phyloP scores from a whole-genome alignment of 2,329 filamentous ascomycete genomes.

The Fusarium siculi region DNA sequence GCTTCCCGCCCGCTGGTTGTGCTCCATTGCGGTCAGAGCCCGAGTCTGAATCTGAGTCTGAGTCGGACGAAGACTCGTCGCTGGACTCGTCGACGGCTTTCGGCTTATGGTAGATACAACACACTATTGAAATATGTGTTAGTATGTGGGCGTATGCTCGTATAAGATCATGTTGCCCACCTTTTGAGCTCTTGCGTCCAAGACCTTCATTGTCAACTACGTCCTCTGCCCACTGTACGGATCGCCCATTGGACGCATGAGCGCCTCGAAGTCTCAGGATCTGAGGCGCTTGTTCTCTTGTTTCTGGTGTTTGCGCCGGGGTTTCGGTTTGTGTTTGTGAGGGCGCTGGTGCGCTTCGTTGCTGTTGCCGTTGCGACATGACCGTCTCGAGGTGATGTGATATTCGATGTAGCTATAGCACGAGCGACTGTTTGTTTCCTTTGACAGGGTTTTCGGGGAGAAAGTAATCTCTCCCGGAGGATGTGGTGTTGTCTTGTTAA shows the following conservation, averaged over 20 bases:
- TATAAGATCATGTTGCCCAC: slow-evolving; percentile 57
- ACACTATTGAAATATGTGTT: slow-evolving; percentile 68
- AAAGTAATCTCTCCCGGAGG: not conserved
- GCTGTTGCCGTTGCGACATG: slow-evolving; percentile 50
- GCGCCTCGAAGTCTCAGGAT: slow-evolving; percentile 65
- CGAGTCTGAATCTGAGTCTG: slow-evolving; percentile 64
- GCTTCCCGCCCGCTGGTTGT: slow-evolving; percentile 50
- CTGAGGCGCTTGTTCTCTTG: slow-evolving; percentile 46
- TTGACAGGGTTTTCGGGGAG: not conserved
- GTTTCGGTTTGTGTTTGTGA: slow-evolving; percentile 51
- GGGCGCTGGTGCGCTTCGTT: slow-evolving; percentile 43
- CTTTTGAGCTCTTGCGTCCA: slow-evolving; percentile 94
- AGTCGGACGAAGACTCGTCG: slow-evolving; percentile 70
- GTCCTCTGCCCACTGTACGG: slow-evolving; percentile 91
- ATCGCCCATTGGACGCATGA: slow-evolving; percentile 60
- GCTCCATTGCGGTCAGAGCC: slow-evolving; percentile 45
- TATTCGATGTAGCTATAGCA: not conserved
- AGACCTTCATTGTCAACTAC: slow-evolving; percentile 96
- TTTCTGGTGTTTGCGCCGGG: slow-evolving; percentile 42
- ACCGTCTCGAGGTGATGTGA: not conserved
- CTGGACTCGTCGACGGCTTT: slow-evolving; percentile 85
- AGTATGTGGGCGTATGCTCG: not conserved
- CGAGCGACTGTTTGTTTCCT: not conserved
- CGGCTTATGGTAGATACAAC: slow-evolving; percentile 96
- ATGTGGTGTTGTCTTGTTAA: not conserved